A percentile compares a stretch with the other conserved stretches of the same genome.
These are phyloP conservation scores for Talaromyces pinophilus DNA, from an alignment of 2,329 filamentous ascomycete species.

Conservation along the genomic window DNA sequence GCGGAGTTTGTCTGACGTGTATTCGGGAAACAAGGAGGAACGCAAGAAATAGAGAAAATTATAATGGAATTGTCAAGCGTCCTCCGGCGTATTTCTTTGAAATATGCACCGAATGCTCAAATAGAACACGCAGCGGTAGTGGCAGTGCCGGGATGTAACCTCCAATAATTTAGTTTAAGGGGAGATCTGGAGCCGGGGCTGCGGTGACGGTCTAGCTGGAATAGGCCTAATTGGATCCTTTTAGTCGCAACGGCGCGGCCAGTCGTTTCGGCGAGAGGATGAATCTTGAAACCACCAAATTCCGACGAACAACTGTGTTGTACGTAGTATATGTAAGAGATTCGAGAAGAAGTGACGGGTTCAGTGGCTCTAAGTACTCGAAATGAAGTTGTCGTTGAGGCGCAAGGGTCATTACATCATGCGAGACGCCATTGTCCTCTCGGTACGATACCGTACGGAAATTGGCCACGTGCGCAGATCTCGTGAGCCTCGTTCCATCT, in stretches of 20 bases:
- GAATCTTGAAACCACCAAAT: background rate
- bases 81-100: background rate
- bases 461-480: constrained; percentile 16
- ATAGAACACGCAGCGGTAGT: constrained; percentile 1
- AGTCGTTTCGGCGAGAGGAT: constrained; percentile 4
- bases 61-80: background rate
- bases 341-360: background rate
- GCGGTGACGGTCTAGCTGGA: constrained; percentile 11
- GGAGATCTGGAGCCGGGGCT: background rate
- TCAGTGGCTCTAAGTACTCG: background rate
- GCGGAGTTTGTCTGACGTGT: background rate
- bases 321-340: background rate
- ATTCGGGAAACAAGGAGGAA: background rate
- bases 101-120: background rate
- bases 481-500: background rate
- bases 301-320: background rate
- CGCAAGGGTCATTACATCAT: constrained; percentile 14
- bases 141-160: background rate
- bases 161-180: constrained; percentile 12
- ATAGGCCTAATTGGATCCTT: background rate
- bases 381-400: background rate
- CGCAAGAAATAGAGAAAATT: background rate
- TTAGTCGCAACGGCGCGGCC: constrained; percentile 17
- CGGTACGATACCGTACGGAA: constrained; percentile 7
- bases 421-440: background rate